These are phyloP conservation scores for Coemansia sp. DNA, from an alignment of 192 early-diverging fungal species.

Conservation along the genomic window DNA sequence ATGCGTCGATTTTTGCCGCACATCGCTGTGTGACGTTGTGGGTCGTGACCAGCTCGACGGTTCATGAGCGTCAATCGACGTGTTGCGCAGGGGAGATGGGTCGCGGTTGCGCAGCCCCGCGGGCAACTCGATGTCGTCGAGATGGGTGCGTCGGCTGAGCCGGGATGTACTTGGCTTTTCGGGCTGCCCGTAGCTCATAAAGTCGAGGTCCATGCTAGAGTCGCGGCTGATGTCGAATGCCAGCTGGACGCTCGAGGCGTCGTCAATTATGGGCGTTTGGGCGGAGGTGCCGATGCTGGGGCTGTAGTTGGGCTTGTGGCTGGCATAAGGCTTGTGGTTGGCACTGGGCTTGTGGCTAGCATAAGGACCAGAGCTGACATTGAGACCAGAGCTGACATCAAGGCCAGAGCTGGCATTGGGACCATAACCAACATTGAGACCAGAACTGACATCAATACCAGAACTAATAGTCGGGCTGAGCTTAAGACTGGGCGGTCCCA, in stretches of 20 bases:
- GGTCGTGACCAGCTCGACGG: constrained; percentile 38
- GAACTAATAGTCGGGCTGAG: not conserved
- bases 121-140: constrained; percentile 43
- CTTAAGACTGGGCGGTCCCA: not conserved
- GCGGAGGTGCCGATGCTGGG: constrained; percentile 10
- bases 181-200: constrained; percentile 1
- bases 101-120: constrained; percentile 41
- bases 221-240: constrained; percentile 35
- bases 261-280: constrained; percentile 12
- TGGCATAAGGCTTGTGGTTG: not conserved
- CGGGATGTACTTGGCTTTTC: constrained; percentile 11
- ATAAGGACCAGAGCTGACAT: no score
- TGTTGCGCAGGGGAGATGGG: not conserved
- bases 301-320: not conserved
- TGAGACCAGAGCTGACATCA: no score
- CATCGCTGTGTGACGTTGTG: constrained; percentile 28
- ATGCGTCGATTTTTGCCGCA: constrained; percentile 31
- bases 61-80: constrained; percentile 2
- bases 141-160: constrained; percentile 32
- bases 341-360: not conserved
- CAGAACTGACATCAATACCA: not conserved
- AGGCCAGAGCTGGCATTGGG: no score
- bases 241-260: constrained; percentile 25
- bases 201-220: constrained; percentile 31
- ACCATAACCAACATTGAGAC: not conserved